phyloP scores from a whole-genome alignment of 768 basidiomycete species.

The Macrolepiota albuminosa region DNA sequence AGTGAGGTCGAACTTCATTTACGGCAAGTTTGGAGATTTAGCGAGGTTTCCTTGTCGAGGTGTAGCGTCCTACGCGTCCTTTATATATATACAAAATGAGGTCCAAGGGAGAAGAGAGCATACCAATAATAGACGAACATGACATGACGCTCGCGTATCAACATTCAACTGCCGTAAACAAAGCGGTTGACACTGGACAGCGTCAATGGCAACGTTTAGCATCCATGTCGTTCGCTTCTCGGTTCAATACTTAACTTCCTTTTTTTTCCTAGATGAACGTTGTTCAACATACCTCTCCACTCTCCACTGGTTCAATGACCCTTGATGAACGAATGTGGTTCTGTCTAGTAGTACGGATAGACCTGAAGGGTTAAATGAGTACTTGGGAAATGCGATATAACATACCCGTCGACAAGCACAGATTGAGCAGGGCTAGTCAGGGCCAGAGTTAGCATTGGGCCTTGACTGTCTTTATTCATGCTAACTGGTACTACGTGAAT shows the following conservation, averaged over 20 bases:
- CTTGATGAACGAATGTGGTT: not conserved
- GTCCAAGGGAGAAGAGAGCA: not conserved
- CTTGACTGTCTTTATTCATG: not conserved
- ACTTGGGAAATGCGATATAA: not conserved
- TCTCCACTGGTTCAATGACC: not conserved
- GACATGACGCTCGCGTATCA: not conserved
- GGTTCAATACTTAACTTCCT: not conserved
- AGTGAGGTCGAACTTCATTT: not conserved
- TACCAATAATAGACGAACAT: not conserved
- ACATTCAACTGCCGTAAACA: not conserved
- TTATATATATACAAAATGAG: not conserved
- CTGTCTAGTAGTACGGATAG: not conserved
- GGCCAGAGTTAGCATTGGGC: not conserved
- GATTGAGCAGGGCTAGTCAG: not conserved
- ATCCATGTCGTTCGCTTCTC: not conserved
- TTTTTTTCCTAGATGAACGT: not conserved
- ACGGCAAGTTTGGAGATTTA: not conserved
- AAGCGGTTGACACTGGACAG: not conserved
- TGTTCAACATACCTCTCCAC: not conserved
- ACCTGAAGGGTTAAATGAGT: not conserved
- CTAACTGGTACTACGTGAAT: not conserved
- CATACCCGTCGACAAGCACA: not conserved
- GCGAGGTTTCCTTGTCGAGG: not conserved
- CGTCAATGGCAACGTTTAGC: not conserved
- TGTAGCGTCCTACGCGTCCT: not conserved